Evolutionary conservation across 805 yeast genomes (phyloP), one percentile per base, ranked within the genome.

Genomic region (Torulaspora maleeae): DNA sequence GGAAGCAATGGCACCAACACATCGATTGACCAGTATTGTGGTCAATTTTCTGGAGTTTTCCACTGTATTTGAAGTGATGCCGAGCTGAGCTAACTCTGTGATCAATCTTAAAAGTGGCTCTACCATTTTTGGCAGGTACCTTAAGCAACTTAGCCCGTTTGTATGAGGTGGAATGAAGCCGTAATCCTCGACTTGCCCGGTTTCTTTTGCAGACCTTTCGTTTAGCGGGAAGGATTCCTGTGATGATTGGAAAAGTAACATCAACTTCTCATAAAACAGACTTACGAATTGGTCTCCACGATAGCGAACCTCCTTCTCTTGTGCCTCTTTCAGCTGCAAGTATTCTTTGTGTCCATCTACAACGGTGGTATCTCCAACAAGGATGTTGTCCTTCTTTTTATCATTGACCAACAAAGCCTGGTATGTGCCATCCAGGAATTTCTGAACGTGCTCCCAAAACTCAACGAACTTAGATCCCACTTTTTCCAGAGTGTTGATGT

Each of bases 101-200:
- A 73, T 63, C 22, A 70, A 64, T 22, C 66, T 60, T 25, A 70
- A 61, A 8, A 82, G 61, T 2, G 71, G 67, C 2, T 68, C 69
- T 20, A 76, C 68, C 12, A 82, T 65, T 22, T 64, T 63, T 0
- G 80, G 73, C 30, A 78, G 59, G 53, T 76, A 80, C 51, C 75
- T 71, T 28, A 80, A 60, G 2, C 83, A 71, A 37, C 86, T 73
- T 19, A 85, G 66, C 7, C 83, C 76, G 56, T 83, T 85, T 1
- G 88, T 71, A 43, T 71, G 70, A 1, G 83, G 82, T 3, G 91
- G 90, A 17, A 82, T 58, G 54, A 80, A 81, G 1, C 82, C 82
- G 59, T 69, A 77, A 28, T 65, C 63, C 5, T 52, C 37, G 1
- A 70, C 59, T 1, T 55, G 36, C 5, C 70, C 71, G 9, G 62